Evolutionary conservation across 805 yeast species (phyloP).

Genomic region (Vanderwaltozyma verrucispora): DNA sequence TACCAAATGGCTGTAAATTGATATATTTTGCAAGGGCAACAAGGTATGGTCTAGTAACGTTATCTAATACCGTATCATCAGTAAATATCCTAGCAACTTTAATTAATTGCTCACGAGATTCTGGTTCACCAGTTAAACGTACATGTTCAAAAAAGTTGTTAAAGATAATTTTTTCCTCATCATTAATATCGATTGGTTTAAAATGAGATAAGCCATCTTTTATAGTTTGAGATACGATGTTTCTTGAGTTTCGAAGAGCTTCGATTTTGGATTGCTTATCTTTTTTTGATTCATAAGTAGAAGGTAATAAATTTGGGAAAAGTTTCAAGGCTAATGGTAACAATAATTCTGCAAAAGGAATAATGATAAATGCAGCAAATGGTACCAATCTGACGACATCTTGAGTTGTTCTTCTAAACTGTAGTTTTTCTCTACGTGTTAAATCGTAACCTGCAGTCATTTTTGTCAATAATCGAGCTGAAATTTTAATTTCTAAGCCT

Average conservation of each 20-base stretch:
- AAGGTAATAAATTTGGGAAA: conserved; percentile 92
- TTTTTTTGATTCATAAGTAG: conserved; percentile 68
- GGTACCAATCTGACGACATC: conserved; percentile 88
- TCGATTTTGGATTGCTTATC: conserved; percentile 51
- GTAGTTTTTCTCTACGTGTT: conserved; percentile 81
- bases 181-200: conserved; percentile 54
- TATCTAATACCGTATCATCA: conserved; percentile 88
- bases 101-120: conserved; percentile 59
- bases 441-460: conserved; percentile 85
- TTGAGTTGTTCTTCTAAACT: conserved; percentile 73
- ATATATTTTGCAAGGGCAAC: conserved; percentile 90
- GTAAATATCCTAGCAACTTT: conserved; percentile 84
- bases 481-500: conserved; percentile 81
- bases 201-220: conserved; percentile 62
- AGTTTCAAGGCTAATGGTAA: conserved; percentile 80
- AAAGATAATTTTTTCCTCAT: conserved; percentile 66
- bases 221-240: conserved; percentile 49
- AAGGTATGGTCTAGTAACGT: conserved; percentile 80
- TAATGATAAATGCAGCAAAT: conserved; percentile 76
- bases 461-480: conserved; percentile 69
- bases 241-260: conserved; percentile 51
- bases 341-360: conserved; percentile 90
- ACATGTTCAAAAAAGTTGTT: conserved; percentile 68
- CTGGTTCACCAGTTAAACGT: conserved; percentile 48
- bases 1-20: conserved; percentile 86